phyloP scores from a whole-genome alignment of 306 rosid species.

The Dalbergia cultrata region DNA sequence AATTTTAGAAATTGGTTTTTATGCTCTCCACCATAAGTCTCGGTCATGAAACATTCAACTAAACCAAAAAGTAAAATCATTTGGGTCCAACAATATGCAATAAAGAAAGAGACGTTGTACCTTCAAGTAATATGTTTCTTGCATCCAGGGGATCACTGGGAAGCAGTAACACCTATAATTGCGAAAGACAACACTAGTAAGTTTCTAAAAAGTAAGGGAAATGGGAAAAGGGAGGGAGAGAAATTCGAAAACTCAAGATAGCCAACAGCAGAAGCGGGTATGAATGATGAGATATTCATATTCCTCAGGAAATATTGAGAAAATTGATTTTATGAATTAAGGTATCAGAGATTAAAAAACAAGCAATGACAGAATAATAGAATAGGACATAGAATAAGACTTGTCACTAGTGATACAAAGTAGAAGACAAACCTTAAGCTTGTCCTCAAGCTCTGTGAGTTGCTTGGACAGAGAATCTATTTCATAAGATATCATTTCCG shows the following conservation, averaged over 20 bases:
- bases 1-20: background rate
- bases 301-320: too few relatives aligned
- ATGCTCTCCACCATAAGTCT: slow-evolving; percentile 11
- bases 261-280: slow-evolving; percentile 17
- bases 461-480: slow-evolving; percentile 69
- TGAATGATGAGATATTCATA: slow-evolving; percentile 1
- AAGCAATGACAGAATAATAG: slow-evolving; percentile 21
- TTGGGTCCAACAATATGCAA: slow-evolving; percentile 20
- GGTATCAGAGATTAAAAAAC: slow-evolving; percentile 14
- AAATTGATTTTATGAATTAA: background rate
- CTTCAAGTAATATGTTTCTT: slow-evolving; percentile 97
- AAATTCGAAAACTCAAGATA: slow-evolving; percentile 30
- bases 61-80: slow-evolving; percentile 30
- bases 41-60: slow-evolving; percentile 34
- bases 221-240: background rate
- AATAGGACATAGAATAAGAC: slow-evolving; percentile 37
- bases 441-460: slow-evolving; percentile 74
- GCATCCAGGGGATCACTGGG: slow-evolving; percentile 98
- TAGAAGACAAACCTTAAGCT: slow-evolving; percentile 65
- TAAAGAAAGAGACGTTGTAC: slow-evolving; percentile 55
- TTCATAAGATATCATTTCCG: slow-evolving; percentile 84
- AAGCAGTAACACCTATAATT: slow-evolving; percentile 70
- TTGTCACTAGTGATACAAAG: slow-evolving; percentile 30
- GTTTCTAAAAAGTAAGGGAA: slow-evolving; percentile 44
- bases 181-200: slow-evolving; percentile 33